Conservation (phyloP, 108 stramenopile genomes). For the Halocafeteria seosinensis region DNA sequence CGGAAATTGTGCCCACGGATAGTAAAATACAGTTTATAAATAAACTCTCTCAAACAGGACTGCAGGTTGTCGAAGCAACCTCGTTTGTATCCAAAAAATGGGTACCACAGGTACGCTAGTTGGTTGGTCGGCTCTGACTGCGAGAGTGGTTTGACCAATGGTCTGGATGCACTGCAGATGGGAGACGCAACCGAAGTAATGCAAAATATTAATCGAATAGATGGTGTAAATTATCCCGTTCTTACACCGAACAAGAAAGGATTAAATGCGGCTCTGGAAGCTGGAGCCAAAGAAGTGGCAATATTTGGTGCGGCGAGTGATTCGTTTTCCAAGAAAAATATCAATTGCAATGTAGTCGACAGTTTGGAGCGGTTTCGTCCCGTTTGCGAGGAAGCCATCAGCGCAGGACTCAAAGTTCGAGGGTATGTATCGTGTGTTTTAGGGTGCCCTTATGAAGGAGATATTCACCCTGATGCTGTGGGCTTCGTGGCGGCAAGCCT, state of each 20-base stretch:
- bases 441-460: constrained; percentile 65
- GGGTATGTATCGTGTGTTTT: constrained; percentile 69
- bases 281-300: constrained; percentile 47
- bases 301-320: constrained; percentile 69
- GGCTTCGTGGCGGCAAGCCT: constrained; percentile 38
- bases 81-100: constrained; percentile 69
- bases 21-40: constrained; percentile 42
- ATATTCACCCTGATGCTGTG: constrained; percentile 42
- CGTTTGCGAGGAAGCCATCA: constrained; percentile 31
- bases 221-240: constrained; percentile 23
- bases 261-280: constrained; percentile 34
- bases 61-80: constrained; percentile 49
- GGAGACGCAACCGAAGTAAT: constrained; percentile 47
- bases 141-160: not conserved
- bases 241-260: constrained; percentile 60
- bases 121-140: not conserved
- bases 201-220: constrained; percentile 10
- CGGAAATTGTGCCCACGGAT: constrained; percentile 26
- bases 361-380: constrained; percentile 49
- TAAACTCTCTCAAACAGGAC: constrained; percentile 42
- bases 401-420: constrained; percentile 36
- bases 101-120: constrained; percentile 40
- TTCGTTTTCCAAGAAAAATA: constrained; percentile 53
- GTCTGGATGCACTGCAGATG: constrained; percentile 39
- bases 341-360: constrained; percentile 62